Percentiles rank a stretch among this genome's conserved stretches.
phyloP scores from a whole-genome alignment of 192 early-diverging fungal species.

The Linnemannia elongata region DNA sequence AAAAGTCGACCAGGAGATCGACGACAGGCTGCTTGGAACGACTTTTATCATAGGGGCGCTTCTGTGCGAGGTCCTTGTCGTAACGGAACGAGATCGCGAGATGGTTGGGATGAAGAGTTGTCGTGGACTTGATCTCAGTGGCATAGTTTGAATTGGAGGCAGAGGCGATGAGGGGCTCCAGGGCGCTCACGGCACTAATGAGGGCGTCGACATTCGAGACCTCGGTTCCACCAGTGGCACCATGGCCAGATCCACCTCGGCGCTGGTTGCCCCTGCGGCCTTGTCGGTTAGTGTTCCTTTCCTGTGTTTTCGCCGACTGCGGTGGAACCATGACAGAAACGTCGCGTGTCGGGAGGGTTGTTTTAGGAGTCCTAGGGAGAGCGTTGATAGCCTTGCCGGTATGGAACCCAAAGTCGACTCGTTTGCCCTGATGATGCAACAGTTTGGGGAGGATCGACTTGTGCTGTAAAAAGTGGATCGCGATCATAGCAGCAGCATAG shows the following conservation, averaged over 20 bases:
- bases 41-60: not conserved
- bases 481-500: not conserved
- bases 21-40: not conserved
- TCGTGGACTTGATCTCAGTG: not conserved
- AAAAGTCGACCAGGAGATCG: not conserved
- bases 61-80: not conserved
- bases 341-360: not conserved
- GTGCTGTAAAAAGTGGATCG: not conserved
- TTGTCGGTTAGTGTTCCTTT: not conserved
- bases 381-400: not conserved
- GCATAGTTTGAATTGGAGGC: not conserved
- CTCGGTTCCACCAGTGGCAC: not conserved
- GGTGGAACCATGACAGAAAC: not conserved
- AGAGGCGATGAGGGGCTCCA: not conserved
- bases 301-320: not conserved
- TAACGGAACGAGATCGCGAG: not conserved
- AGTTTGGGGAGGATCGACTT: not conserved
- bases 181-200: not conserved
- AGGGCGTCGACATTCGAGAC: not conserved
- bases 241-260: not conserved
- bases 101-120: not conserved
- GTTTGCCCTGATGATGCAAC: not conserved
- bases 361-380: not conserved
- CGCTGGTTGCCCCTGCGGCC: not conserved
- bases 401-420: not conserved